Percentiles rank a stretch among this genome's conserved stretches.
These are phyloP conservation scores for Sideroxylon spinosum DNA, from an alignment of 179 eudicot genomes.

Conservation along the genomic window DNA sequence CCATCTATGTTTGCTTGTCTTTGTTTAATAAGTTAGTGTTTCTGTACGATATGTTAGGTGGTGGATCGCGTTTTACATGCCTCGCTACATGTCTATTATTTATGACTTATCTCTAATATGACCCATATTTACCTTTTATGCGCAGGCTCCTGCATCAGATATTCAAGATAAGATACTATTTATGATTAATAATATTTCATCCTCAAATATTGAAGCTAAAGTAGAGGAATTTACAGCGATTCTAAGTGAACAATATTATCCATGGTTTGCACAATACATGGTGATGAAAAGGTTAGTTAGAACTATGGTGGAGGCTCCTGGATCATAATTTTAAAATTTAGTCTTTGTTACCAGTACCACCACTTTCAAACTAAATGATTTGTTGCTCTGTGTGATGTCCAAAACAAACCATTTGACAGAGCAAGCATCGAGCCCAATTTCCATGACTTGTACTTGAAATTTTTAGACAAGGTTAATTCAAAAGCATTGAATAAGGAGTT, in stretches of 20 bases:
- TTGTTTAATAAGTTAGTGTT: neutral
- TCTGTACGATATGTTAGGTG: neutral
- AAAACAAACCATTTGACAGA: slow-evolving; percentile 33
- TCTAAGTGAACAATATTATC: slow-evolving; percentile 56
- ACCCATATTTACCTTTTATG: slow-evolving; percentile 2
- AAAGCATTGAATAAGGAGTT: slow-evolving; percentile 59
- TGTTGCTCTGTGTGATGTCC: slow-evolving; percentile 3
- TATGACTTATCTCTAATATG: neutral
- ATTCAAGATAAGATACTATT: slow-evolving; percentile 75
- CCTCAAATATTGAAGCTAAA: slow-evolving; percentile 64
- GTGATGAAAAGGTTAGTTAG: slow-evolving; percentile 75
- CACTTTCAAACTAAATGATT: neutral
- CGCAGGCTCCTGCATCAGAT: slow-evolving; percentile 69
- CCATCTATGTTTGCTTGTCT: slow-evolving; percentile 4
- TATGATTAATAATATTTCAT: slow-evolving; percentile 64
- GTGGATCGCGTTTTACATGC: neutral
- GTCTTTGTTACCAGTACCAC: neutral
- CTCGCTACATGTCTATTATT: neutral
- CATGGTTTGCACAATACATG: slow-evolving; percentile 94
- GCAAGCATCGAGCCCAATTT: slow-evolving; percentile 87
- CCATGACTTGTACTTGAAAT: slow-evolving; percentile 81
- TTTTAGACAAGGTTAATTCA: slow-evolving; percentile 64
- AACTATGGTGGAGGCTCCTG: neutral
- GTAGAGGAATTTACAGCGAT: slow-evolving; percentile 66
- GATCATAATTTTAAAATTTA: neutral